Conservation (phyloP, 768 basidiomycete genomes). For the Naganishia onofrii region DNA sequence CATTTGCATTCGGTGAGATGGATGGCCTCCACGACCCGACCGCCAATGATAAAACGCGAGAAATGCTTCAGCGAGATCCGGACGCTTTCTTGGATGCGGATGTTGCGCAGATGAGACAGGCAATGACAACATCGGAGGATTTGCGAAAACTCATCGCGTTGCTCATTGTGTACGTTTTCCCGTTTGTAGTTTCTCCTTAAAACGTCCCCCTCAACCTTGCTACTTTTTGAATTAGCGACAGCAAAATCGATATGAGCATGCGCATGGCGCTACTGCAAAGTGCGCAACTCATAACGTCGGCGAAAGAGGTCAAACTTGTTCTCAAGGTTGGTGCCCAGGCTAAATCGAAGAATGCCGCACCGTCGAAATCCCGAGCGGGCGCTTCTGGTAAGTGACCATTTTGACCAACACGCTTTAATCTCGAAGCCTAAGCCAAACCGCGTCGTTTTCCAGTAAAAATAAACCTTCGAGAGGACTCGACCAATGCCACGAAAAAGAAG, state of each 20-base stretch:
- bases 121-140: constrained; percentile 11
- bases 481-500: constrained; percentile 48
- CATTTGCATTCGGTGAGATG: constrained; percentile 88
- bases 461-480: background rate
- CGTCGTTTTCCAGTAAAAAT: constrained; percentile 38
- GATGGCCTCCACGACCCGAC: constrained; percentile 59
- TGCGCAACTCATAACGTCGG: constrained; percentile 26
- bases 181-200: background rate
- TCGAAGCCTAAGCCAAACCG: background rate
- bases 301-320: constrained; percentile 29
- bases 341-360: constrained; percentile 3
- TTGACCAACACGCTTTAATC: background rate
- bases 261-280: constrained; percentile 18
- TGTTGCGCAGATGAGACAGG: constrained; percentile 20
- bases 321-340: constrained; percentile 26
- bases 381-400: constrained; percentile 13
- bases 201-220: background rate
- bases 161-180: background rate
- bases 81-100: constrained; percentile 5
- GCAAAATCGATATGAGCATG: constrained; percentile 18
- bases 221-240: constrained; percentile 7
- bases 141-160: constrained; percentile 13
- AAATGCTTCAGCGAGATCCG: constrained; percentile 7
- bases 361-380: constrained; percentile 17
- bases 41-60: constrained; percentile 61